phyloP scores from a whole-genome alignment of 2,329 filamentous ascomycete genomes.

The Xylaria sp. region DNA sequence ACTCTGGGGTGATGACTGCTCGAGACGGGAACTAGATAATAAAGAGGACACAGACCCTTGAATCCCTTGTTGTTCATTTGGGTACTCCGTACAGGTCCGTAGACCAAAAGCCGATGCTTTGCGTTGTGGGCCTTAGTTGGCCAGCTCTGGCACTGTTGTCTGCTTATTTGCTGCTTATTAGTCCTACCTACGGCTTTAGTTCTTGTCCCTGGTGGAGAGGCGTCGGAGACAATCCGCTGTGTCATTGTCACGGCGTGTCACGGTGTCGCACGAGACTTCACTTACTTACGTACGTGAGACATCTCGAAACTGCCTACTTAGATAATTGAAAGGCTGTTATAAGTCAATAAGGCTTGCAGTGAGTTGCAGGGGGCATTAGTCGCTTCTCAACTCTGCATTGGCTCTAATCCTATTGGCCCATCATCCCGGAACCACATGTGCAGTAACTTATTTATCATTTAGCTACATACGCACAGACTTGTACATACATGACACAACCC shows the following conservation, averaged over 20 bases:
- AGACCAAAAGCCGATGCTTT: constrained; percentile 23
- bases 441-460: background rate
- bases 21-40: background rate
- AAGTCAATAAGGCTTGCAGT: background rate
- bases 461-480: background rate
- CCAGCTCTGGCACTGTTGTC: background rate
- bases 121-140: constrained; percentile 33
- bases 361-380: constrained; percentile 15
- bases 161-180: constrained; percentile 19
- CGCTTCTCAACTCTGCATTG: constrained; percentile 8
- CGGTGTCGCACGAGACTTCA: background rate
- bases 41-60: background rate
- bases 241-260: background rate
- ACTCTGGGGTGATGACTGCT: background rate
- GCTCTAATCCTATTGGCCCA: constrained; percentile 24
- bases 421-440: constrained; percentile 5
- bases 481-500: background rate
- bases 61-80: constrained; percentile 18
- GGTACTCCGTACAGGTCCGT: background rate
- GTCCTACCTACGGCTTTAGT: constrained; percentile 10
- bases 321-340: background rate
- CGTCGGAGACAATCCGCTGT: constrained; percentile 3
- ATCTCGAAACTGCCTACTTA: constrained; percentile 6
- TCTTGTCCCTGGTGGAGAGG: constrained; percentile 16
- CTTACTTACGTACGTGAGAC: background rate